Evolutionary conservation across 441 rosid species (phyloP).

Genomic region (Eruca vesicaria): DNA sequence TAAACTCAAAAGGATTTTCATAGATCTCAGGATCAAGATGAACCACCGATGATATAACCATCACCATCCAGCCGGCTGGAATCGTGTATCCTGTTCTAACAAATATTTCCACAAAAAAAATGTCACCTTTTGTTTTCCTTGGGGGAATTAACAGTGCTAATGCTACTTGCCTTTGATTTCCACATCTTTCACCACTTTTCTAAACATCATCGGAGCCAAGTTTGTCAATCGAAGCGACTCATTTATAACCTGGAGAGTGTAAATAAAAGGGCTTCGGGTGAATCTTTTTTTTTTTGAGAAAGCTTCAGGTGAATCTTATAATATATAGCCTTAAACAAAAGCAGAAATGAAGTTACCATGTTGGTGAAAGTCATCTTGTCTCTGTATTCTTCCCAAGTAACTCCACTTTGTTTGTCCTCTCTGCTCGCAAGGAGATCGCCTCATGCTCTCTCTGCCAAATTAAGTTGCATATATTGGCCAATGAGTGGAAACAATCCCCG

Average conservation of each 20-base stretch:
- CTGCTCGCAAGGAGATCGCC: conserved; percentile 10
- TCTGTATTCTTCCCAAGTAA: conserved; percentile 30
- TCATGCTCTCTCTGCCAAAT: conserved; percentile 23
- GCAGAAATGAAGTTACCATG: conserved; percentile 9
- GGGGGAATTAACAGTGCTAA: no score
- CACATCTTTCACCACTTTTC: conserved; percentile 20
- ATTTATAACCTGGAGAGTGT: conserved; percentile 10
- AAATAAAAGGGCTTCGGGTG: no score
- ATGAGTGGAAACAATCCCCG: neutral
- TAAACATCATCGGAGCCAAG: conserved; percentile 16
- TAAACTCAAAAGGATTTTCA: neutral
- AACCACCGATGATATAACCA: neutral
- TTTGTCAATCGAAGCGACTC: conserved; percentile 24
- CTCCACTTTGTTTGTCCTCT: neutral
- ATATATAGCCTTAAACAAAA: neutral
- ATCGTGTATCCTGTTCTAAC: neutral
- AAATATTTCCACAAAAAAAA: neutral
- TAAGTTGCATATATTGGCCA: neutral
- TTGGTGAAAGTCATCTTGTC: conserved; percentile 20
- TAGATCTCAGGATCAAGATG: neutral
- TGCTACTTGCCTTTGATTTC: conserved; percentile 25
- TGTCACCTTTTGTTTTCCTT: neutral
- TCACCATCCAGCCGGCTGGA: neutral
- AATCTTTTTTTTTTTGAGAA: no score
- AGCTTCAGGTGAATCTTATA: no score